Percentiles rank a stretch among this genome's conserved stretches.
phyloP scores from a whole-genome alignment of 306 rosid genomes.

The Quercus berberidifolia region DNA sequence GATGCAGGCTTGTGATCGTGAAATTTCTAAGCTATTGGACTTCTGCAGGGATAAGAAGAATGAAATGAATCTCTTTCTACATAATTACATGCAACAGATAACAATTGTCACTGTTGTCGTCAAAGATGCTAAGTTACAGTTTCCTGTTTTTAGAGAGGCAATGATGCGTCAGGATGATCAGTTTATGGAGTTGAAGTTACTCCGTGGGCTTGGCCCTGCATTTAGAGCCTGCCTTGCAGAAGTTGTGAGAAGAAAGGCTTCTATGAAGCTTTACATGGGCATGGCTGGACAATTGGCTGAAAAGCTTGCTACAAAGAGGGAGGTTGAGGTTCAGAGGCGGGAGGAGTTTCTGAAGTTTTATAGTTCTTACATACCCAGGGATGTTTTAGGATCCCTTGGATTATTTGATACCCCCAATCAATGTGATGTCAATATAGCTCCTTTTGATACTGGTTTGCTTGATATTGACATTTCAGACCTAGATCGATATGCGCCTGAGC shows the following conservation, averaged over 20 bases:
- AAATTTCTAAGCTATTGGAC: slow-evolving; percentile 71
- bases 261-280: slow-evolving; percentile 95
- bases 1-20: slow-evolving; percentile 78
- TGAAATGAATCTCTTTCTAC: slow-evolving; percentile 79
- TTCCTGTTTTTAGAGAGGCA: slow-evolving; percentile 96
- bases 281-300: slow-evolving; percentile 99
- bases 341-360: slow-evolving; percentile 75
- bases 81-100: slow-evolving; percentile 73
- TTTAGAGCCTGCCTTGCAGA: slow-evolving; percentile 98
- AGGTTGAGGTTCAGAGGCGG: slow-evolving; percentile 66
- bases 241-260: slow-evolving; percentile 91
- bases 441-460: slow-evolving; percentile 76
- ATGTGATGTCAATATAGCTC: slow-evolving; percentile 93
- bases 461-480: slow-evolving; percentile 85
- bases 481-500: slow-evolving; percentile 84
- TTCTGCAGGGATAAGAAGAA: slow-evolving; percentile 76
- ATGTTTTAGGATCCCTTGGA: slow-evolving; percentile 83
- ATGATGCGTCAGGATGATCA: slow-evolving; percentile 84
- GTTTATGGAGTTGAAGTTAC: slow-evolving; percentile 72
- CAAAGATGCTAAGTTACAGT: slow-evolving; percentile 88
- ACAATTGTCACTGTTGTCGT: slow-evolving; percentile 69
- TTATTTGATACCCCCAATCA: slow-evolving; percentile 78
- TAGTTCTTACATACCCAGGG: slow-evolving; percentile 70
- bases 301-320: slow-evolving; percentile 85
- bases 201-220: slow-evolving; percentile 80